Evolutionary conservation across 2,329 filamentous ascomycete genomes (phyloP).

Genomic region (Aurifilum marmelostoma): DNA sequence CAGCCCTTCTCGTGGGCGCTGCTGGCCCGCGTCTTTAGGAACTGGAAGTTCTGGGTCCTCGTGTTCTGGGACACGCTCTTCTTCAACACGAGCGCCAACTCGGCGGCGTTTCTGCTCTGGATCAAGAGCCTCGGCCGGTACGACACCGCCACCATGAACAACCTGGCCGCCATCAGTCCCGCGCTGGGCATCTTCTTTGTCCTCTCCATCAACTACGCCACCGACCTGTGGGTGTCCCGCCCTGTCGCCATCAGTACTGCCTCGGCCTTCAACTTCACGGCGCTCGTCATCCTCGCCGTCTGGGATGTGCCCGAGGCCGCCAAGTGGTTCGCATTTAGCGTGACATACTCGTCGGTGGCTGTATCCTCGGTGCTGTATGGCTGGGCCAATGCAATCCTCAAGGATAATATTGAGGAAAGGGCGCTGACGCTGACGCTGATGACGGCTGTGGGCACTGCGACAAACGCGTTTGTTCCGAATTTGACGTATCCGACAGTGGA

Average conservation of each 20-base stretch:
- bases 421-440: slow-evolving; percentile 55
- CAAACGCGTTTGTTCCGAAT: slow-evolving; percentile 59
- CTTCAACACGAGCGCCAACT: slow-evolving; percentile 56
- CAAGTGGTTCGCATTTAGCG: slow-evolving; percentile 58
- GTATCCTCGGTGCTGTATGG: slow-evolving; percentile 60
- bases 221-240: slow-evolving; percentile 55
- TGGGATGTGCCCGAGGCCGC: slow-evolving; percentile 62
- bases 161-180: slow-evolving; percentile 55
- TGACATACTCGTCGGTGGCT: slow-evolving; percentile 52
- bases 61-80: slow-evolving; percentile 58
- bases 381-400: slow-evolving; percentile 57
- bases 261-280: slow-evolving; percentile 54
- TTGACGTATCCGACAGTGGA: slow-evolving; percentile 53
- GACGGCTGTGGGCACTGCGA: slow-evolving; percentile 56
- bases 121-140: slow-evolving; percentile 58
- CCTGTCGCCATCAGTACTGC: slow-evolving; percentile 59
- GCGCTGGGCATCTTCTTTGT: slow-evolving; percentile 61
- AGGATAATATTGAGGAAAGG: slow-evolving; percentile 49
- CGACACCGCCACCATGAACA: slow-evolving; percentile 50
- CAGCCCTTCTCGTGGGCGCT: slow-evolving; percentile 36
- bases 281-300: slow-evolving; percentile 55
- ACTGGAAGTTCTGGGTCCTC: slow-evolving; percentile 54
- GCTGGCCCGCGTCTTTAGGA: slow-evolving; percentile 42
- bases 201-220: slow-evolving; percentile 55
- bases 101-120: slow-evolving; percentile 58